Evolutionary conservation across 2,329 filamentous ascomycete species (phyloP).

Genomic region (Pestalotiopsis sp.): DNA sequence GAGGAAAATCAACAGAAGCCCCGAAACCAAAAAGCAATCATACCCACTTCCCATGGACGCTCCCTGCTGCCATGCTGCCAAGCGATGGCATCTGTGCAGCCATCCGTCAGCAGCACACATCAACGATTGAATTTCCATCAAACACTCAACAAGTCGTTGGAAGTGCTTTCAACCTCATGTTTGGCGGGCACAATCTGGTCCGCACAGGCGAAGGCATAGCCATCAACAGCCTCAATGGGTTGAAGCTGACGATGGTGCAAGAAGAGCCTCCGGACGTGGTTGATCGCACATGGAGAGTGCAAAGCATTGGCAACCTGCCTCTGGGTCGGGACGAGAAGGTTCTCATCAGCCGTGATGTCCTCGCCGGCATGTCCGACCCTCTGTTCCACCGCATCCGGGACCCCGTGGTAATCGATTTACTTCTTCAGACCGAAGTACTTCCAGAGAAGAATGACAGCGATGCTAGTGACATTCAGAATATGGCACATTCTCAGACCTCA

Average conservation of each 20-base stretch:
- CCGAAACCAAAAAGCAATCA: slow-evolving; percentile 68
- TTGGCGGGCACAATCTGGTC: slow-evolving; percentile 49
- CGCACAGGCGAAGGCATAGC: slow-evolving; percentile 49
- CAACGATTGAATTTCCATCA: slow-evolving; percentile 65
- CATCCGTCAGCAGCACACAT: slow-evolving; percentile 70
- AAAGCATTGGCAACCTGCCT: slow-evolving; percentile 77
- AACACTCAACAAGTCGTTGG: slow-evolving; percentile 42
- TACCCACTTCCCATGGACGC: slow-evolving; percentile 90
- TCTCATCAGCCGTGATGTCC: slow-evolving; percentile 74
- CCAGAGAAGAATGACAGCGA: slow-evolving; percentile 18
- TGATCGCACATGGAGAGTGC: slow-evolving; percentile 66
- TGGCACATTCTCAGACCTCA: slow-evolving; percentile 26
- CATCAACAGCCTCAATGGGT: slow-evolving; percentile 54
- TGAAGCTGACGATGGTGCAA: slow-evolving; percentile 68
- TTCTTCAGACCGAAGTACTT: slow-evolving; percentile 55
- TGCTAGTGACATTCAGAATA: slow-evolving; percentile 27
- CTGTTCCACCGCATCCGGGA: slow-evolving; percentile 82
- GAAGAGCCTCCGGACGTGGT: slow-evolving; percentile 49
- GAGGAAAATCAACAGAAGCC: slow-evolving; percentile 13
- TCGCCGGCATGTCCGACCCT: slow-evolving; percentile 77
- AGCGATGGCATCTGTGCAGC: slow-evolving; percentile 75
- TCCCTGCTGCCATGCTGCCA: slow-evolving; percentile 76
- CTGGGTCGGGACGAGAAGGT: slow-evolving; percentile 88
- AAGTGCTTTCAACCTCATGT: slow-evolving; percentile 46
- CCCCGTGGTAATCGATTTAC: slow-evolving; percentile 70